Evolutionary conservation across 306 rosid genomes (phyloP), one percentile per base, ranked within the genome.

Genomic region (Begonia loranthoides): DNA sequence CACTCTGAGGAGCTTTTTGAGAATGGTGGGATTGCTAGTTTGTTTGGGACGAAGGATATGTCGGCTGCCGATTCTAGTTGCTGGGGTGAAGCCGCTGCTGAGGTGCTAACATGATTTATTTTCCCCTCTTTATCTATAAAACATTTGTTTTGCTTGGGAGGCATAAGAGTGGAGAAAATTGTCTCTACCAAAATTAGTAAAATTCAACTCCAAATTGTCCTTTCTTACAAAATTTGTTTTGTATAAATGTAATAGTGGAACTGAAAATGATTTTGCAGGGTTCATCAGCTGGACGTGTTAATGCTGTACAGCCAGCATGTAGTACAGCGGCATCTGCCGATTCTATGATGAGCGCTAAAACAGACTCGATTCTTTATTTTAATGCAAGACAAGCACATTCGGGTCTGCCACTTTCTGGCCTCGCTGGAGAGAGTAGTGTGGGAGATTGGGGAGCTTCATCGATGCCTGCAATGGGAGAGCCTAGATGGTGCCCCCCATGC

Each of bases 401-500:
- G 33, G 82, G 69, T 70, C 65, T 92, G 63, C 81, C 99, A 5
- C 80, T 92, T 77, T 92, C 99, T 47, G 83, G 92, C 9, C 13
- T 63, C 52, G 65, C 73, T 0, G 87, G 85, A 55, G 92, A 80
- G 60, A 72, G 79, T 55, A 70, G 74, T 63, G 76, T 69, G 58
- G 86, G 69, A 47, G 93, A 83, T 64, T 92, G 96, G 59, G 88
- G 80, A 52, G 94, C 84, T 57, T 80, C 99, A 54, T 71, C 94
- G 51, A 76, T 78, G 84, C 73, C 71, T 64, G 82, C 75, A 65
- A 69, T 70, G 79, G 99, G 93, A 52, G 99, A 92, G 70, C 94
- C 89, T 64, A 94, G 94, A 11, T 87, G 93, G 99, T 79, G 78
- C 71, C 60, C 84, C 74, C 88, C 96, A 55, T 69, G 80, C 60